These are phyloP conservation scores for Pseudogymnoascus verrucosus DNA, from an alignment of 2,329 filamentous ascomycete genomes.

Conservation along the genomic window DNA sequence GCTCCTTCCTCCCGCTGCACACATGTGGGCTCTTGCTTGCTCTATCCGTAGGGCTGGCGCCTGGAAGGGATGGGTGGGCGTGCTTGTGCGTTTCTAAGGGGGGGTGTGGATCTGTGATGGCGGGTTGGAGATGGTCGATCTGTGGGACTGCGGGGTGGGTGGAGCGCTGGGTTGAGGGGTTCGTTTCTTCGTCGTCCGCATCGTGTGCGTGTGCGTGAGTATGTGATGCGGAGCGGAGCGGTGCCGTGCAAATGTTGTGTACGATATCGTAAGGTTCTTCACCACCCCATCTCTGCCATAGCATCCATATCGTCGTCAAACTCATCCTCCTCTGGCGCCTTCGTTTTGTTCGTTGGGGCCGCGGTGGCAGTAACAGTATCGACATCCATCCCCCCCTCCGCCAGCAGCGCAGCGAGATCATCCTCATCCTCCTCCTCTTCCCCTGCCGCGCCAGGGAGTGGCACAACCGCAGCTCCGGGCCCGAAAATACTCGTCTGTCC, in stretches of 20 bases:
- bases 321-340: background rate
- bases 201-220: background rate
- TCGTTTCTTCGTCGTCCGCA: too few species aligned
- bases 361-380: background rate
- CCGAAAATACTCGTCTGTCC: background rate
- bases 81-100: background rate
- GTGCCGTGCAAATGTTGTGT: background rate
- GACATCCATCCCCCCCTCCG: background rate
- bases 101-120: too few species aligned
- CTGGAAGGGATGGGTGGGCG: too few species aligned
- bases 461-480: background rate
- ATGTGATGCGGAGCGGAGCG: background rate
- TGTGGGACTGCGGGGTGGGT: background rate
- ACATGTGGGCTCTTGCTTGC: background rate
- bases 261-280: background rate
- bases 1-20: background rate
- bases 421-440: background rate
- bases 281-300: background rate
- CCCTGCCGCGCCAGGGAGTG: background rate
- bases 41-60: too few species aligned
- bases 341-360: background rate
- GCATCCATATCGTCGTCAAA: background rate
- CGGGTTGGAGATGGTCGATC: too few species aligned
- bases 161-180: background rate
- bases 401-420: background rate